Conservation (phyloP, 2,329 filamentous ascomycete species). For the Aspergillus ibericus region DNA sequence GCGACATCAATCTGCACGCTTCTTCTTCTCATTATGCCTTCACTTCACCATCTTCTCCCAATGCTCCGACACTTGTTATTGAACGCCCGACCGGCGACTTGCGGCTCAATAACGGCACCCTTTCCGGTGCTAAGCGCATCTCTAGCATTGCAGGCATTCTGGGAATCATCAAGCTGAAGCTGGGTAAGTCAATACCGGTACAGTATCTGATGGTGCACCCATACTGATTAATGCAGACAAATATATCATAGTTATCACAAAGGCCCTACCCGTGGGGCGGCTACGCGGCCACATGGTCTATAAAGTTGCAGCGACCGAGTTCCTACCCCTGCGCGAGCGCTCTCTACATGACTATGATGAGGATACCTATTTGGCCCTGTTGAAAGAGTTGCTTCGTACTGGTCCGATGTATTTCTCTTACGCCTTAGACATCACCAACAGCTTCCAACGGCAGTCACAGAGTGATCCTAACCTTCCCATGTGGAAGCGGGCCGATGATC, state of each 20-base stretch:
- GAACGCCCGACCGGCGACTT: constrained; percentile 92
- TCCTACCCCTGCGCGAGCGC: constrained; percentile 89
- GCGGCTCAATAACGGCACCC: constrained; percentile 75
- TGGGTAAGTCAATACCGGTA: constrained; percentile 61
- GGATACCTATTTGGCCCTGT: constrained; percentile 80
- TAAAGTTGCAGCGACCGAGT: constrained; percentile 85
- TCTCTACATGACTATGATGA: constrained; percentile 90
- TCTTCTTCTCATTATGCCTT: constrained; percentile 93
- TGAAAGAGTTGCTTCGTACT: constrained; percentile 77
- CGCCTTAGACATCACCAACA: constrained; percentile 93
- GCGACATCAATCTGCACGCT: constrained; percentile 95
- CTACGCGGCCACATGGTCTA: constrained; percentile 96
- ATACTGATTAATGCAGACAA: constrained; percentile 62
- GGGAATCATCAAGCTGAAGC: constrained; percentile 86
- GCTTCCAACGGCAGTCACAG: constrained; percentile 88
- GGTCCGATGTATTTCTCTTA: constrained; percentile 98
- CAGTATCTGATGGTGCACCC: not conserved
- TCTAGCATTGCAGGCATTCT: constrained; percentile 94
- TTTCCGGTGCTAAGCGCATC: constrained; percentile 76
- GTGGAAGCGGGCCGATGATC: constrained; percentile 91
- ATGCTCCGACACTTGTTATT: constrained; percentile 82
- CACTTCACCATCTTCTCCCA: constrained; percentile 88
- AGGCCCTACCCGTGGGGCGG: constrained; percentile 84
- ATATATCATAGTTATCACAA: constrained; percentile 95
- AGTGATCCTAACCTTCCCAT: constrained; percentile 70